phyloP scores from a whole-genome alignment of 768 basidiomycete genomes.

The Leucosporidium creatinivorum region DNA sequence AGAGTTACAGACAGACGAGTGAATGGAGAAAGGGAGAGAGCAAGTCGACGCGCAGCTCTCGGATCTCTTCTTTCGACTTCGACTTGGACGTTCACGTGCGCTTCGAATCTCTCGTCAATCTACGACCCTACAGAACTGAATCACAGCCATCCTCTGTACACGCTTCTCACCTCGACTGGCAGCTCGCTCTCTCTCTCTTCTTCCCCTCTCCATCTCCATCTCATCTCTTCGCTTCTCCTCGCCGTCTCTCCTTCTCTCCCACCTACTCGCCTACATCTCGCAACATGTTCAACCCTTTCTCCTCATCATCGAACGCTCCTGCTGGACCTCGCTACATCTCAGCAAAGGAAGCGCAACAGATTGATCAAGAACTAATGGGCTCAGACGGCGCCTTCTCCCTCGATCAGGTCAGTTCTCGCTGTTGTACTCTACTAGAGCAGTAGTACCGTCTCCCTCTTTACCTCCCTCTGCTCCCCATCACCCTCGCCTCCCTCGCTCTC shows the following conservation, averaged over 20 bases:
- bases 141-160: not conserved
- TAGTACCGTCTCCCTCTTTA: not conserved
- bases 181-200: not conserved
- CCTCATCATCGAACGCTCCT: not conserved
- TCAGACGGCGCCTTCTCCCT: slow-evolving; percentile 77
- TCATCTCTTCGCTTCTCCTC: not conserved
- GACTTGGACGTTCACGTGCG: no score
- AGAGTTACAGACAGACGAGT: no score
- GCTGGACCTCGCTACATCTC: slow-evolving; percentile 11
- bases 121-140: no score
- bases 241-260: not conserved
- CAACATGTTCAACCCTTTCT: not conserved
- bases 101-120: not conserved
- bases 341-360: slow-evolving; percentile 48
- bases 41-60: no score
- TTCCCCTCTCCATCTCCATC: not conserved
- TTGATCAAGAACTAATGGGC: slow-evolving; percentile 91
- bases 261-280: not conserved
- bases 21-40: no score
- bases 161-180: not conserved
- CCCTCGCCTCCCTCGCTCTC: not conserved
- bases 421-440: not conserved
- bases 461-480: not conserved
- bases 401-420: slow-evolving; percentile 60
- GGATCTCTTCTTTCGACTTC: no score